phyloP scores from a whole-genome alignment of 2,329 filamentous ascomycete species.

The Gaeumannomyces sp. region DNA sequence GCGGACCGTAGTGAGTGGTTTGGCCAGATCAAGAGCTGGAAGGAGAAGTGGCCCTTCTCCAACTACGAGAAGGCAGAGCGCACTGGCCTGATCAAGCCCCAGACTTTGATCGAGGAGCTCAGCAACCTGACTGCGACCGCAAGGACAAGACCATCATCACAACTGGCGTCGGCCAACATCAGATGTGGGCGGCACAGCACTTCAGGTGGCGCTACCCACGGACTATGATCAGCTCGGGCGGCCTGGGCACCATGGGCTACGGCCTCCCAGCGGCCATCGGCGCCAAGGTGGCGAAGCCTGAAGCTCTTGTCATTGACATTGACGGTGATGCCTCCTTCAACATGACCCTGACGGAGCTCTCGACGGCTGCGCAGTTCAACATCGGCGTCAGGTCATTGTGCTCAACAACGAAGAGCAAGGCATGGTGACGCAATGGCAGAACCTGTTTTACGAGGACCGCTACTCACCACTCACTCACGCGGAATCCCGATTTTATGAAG shows the following conservation, averaged over 20 bases:
- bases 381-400: conserved; percentile 89
- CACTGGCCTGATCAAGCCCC: conserved; percentile 83
- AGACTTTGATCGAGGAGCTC: conserved; percentile 84
- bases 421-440: conserved; percentile 99
- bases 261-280: conserved; percentile 93
- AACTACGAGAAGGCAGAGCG: conserved; percentile 73
- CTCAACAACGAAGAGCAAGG: conserved; percentile 97
- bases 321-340: conserved; percentile 98
- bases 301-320: conserved; percentile 87
- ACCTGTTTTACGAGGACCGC: conserved; percentile 92
- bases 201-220: conserved; percentile 90
- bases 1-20: conserved; percentile 78
- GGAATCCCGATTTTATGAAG: conserved; percentile 95
- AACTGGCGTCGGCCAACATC: conserved; percentile 94
- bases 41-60: conserved; percentile 78
- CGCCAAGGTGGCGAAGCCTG: conserved; percentile 73
- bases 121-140: conserved; percentile 74
- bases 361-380: conserved; percentile 89
- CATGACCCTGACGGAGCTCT: conserved; percentile 96
- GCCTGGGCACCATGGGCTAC: conserved; percentile 93
- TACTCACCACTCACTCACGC: conserved; percentile 86
- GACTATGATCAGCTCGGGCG: conserved; percentile 93
- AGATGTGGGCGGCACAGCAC: conserved; percentile 98
- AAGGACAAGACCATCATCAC: conserved; percentile 84
- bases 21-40: conserved; percentile 82